Conservation (phyloP, 2,329 filamentous ascomycete genomes). For the Pseudovirgaria hyperparasitica region DNA sequence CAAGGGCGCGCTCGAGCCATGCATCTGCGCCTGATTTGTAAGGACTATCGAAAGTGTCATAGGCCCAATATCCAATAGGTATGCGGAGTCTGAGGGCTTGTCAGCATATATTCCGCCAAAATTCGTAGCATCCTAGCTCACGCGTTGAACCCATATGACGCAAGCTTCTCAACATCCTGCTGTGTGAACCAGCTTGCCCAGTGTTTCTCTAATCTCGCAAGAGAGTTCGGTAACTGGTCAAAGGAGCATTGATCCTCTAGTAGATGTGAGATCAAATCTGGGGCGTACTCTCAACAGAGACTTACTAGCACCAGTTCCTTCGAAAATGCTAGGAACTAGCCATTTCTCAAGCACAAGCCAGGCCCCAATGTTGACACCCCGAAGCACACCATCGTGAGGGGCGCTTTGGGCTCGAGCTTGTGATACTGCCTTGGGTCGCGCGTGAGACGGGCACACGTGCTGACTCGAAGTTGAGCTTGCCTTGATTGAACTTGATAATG, state of each 20-base stretch:
- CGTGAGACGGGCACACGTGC: too few relatives aligned
- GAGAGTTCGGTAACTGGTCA: constrained; percentile 17
- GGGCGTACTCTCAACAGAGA: too few relatives aligned
- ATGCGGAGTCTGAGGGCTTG: constrained; percentile 26
- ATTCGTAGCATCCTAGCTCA: constrained; percentile 2
- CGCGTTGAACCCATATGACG: constrained; percentile 22
- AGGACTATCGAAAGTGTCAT: constrained; percentile 27
- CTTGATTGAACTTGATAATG: too few relatives aligned
- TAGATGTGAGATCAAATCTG: too few relatives aligned
- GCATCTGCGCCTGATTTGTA: constrained; percentile 35
- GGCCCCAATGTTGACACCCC: constrained; percentile 23
- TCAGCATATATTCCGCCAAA: neutral
- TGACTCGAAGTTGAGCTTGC: too few relatives aligned
- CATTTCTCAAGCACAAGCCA: constrained; percentile 25
- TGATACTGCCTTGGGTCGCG: too few relatives aligned
- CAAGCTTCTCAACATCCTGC: constrained; percentile 29
- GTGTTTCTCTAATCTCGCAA: constrained; percentile 18
- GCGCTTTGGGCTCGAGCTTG: too few relatives aligned
- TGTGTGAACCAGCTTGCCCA: constrained; percentile 28
- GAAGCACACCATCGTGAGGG: too few relatives aligned
- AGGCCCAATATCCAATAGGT: constrained; percentile 42
- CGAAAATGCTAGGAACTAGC: constrained; percentile 24
- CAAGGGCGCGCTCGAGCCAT: constrained; percentile 35
- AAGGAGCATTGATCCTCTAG: constrained; percentile 30
- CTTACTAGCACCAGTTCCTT: constrained; percentile 15